Evolutionary conservation across 768 basidiomycete species (phyloP).

Genomic region (Coprinellus aureogranulatus): DNA sequence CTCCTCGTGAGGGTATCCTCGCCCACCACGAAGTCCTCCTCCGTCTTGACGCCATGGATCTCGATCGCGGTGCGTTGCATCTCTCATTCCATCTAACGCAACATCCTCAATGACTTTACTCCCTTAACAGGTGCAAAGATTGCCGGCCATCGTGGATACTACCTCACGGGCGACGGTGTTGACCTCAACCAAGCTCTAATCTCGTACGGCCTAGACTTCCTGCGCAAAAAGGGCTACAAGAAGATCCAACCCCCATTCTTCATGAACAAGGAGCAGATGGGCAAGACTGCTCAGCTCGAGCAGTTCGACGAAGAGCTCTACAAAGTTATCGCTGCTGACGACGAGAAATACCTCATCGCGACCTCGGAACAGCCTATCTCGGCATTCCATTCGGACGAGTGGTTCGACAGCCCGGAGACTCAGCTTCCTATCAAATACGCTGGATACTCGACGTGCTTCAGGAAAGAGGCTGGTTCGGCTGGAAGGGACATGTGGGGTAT

Average conservation of each 20-base stretch:
- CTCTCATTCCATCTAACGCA: neutral
- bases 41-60: conserved; percentile 92
- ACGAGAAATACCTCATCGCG: conserved; percentile 98
- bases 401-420: conserved; percentile 90
- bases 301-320: conserved; percentile 99
- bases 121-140: conserved; percentile 75
- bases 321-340: conserved; percentile 89
- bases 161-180: conserved; percentile 91
- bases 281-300: conserved; percentile 94
- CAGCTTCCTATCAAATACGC: conserved; percentile 92
- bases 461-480: conserved; percentile 96
- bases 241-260: conserved; percentile 97
- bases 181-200: conserved; percentile 97
- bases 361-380: conserved; percentile 99
- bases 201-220: conserved; percentile 90
- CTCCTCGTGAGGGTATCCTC: conserved; percentile 73
- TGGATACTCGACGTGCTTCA: conserved; percentile 93
- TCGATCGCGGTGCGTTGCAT: conserved; percentile 76
- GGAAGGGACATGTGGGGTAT: conserved; percentile 99
- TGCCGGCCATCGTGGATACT: conserved; percentile 94
- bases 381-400: conserved; percentile 91
- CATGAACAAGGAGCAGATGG: conserved; percentile 98
- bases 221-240: conserved; percentile 79
- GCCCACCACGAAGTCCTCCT: conserved; percentile 98
- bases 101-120: conserved; percentile 1